Conservation (phyloP, 2,329 filamentous ascomycete species). For the Furcasterigmium furcatum region DNA sequence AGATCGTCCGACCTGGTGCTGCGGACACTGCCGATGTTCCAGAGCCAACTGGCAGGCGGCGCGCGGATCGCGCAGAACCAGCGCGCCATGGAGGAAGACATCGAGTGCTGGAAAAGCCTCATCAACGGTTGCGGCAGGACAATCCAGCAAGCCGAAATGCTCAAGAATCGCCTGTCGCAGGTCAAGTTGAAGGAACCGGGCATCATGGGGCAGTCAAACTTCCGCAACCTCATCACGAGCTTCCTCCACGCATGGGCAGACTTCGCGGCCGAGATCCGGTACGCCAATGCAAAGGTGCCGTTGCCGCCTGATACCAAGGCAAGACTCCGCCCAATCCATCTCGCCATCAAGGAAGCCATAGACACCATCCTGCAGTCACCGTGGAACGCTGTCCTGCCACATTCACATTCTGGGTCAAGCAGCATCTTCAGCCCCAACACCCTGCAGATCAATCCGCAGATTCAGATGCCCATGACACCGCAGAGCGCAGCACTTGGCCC, state of each 20-base stretch:
- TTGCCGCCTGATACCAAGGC: constrained; percentile 66
- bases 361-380: constrained; percentile 63
- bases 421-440: constrained; percentile 15
- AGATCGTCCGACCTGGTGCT: constrained; percentile 71
- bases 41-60: constrained; percentile 61
- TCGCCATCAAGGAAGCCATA: constrained; percentile 76
- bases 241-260: constrained; percentile 70
- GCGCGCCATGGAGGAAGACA: constrained; percentile 54
- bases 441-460: constrained; percentile 22
- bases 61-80: constrained; percentile 62
- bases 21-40: constrained; percentile 67
- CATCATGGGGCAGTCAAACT: constrained; percentile 59
- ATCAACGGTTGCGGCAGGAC: constrained; percentile 69
- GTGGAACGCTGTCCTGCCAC: constrained; percentile 45
- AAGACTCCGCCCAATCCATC: constrained; percentile 77
- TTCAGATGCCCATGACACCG: constrained; percentile 74
- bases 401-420: constrained; percentile 16
- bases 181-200: constrained; percentile 85
- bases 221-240: constrained; percentile 70
- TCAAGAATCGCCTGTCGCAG: constrained; percentile 69
- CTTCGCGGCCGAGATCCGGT: constrained; percentile 59
- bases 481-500: constrained; percentile 86
- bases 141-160: constrained; percentile 68
- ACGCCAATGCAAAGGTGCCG: constrained; percentile 45
- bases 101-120: constrained; percentile 66